phyloP scores from a whole-genome alignment of 75 land plant genomes.

The Selaginella tamariscina region DNA sequence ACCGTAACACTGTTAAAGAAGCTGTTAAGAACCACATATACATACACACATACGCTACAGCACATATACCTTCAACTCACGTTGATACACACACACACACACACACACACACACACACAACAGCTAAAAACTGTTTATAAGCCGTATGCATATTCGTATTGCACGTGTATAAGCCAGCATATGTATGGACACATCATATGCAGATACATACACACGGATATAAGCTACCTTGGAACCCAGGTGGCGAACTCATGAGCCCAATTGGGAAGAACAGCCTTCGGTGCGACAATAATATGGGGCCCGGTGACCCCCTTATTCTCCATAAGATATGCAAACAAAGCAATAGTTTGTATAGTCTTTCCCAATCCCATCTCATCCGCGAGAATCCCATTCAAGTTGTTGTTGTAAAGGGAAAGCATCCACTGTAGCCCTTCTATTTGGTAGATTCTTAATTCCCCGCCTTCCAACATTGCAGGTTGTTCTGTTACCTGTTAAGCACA shows the following conservation, averaged over 20 bases:
- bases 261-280: slow-evolving; percentile 93
- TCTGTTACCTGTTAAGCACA: slow-evolving; percentile 51
- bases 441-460: slow-evolving; percentile 77
- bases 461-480: slow-evolving; percentile 90
- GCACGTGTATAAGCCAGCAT: too few species aligned
- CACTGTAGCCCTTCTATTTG: slow-evolving; percentile 97
- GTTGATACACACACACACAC: too few species aligned
- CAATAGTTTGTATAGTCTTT: slow-evolving; percentile 91
- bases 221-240: slow-evolving; percentile 82
- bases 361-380: slow-evolving; percentile 99
- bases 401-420: slow-evolving; percentile 97
- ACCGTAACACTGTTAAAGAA: slow-evolving; percentile 41
- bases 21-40: background rate
- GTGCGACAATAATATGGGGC: slow-evolving; percentile 89
- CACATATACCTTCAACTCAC: too few species aligned
- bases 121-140: too few species aligned
- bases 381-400: slow-evolving; percentile 93
- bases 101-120: too few species aligned
- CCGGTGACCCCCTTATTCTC: slow-evolving; percentile 85
- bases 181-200: too few species aligned
- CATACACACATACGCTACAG: too few species aligned
- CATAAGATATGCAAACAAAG: slow-evolving; percentile 78
- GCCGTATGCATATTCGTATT: too few species aligned
- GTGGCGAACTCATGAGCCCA: slow-evolving; percentile 80
- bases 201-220: too few species aligned